Evolutionary conservation across 768 basidiomycete genomes (phyloP), one percentile per base, ranked within the genome.

Genomic region (Pleurotus eryngii): DNA sequence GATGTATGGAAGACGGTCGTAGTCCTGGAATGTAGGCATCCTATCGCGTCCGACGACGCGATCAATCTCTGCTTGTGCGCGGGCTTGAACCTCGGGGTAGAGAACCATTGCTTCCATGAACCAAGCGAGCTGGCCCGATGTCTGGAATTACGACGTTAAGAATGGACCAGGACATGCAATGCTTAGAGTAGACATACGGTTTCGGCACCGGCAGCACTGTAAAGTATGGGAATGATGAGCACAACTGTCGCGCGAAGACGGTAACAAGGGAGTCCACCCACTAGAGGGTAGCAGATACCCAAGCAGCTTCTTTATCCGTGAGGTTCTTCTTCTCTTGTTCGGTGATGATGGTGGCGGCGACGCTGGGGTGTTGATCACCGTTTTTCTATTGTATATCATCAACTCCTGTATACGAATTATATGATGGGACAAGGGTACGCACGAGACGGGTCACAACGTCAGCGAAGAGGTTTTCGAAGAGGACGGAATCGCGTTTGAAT

Each of bases 51-150:
- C 58, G 40, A 59, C 58, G 38, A 59, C 64, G 4, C n/a, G 15
- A 56, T 69, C 70, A 15, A 71, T 55, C 54, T 71, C 68, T n/a
- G 56, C 62, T 48, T 70, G 70, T 9, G 65, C 65, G 20, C 56
- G 57, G 9, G 48, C 27, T 53, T 68, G 69, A 17, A 66, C 56
- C 4, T 65, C 64, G 14, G 66, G 70, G 54, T 67, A 56, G 7
- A 60, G 43, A 11, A 62, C 48, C 59, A 68, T 61, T 3, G 64
- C 61, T 57, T 57, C 2, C 55, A 63, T 11, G 42, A 42, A 59
- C 65, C 66, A 48, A 61, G 56, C 55, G 17, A 58, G 58, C 51
- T 68, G 69, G 3, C 64, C 68, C 5, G 47, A 55, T 5, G 49
- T 48, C 51, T 66, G 64, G 18, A 68, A 37, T 4, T 60, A 42